Conservation (phyloP, 805 yeast species). For the Tetrapisispora fleetii region DNA sequence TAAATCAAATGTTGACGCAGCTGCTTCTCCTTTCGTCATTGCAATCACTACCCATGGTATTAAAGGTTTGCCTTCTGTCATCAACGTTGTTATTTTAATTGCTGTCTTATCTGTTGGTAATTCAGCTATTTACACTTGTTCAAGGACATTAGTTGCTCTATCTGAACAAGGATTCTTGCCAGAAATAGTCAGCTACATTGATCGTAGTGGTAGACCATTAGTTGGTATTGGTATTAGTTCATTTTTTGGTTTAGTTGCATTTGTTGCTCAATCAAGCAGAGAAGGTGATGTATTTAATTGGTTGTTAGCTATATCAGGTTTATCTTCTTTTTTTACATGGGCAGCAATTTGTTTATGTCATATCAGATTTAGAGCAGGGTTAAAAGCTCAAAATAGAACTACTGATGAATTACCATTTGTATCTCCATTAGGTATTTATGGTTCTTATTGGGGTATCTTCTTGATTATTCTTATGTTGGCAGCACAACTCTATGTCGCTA, state of each 20-base stretch:
- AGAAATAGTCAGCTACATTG: slow-evolving; percentile 46
- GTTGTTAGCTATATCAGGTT: slow-evolving; percentile 55
- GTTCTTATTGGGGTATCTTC: slow-evolving; percentile 52
- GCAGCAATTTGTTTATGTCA: slow-evolving; percentile 49
- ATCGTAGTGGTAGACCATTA: slow-evolving; percentile 59
- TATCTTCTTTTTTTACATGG: slow-evolving; percentile 57
- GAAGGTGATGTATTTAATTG: slow-evolving; percentile 51
- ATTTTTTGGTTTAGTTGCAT: slow-evolving; percentile 47
- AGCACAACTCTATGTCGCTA: slow-evolving; percentile 77
- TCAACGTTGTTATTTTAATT: slow-evolving; percentile 59
- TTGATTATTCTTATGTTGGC: slow-evolving; percentile 52
- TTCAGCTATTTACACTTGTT: slow-evolving; percentile 59
- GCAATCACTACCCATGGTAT: slow-evolving; percentile 59
- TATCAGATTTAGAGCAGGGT: slow-evolving; percentile 54
- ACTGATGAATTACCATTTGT: slow-evolving; percentile 57
- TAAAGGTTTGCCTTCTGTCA: slow-evolving; percentile 50
- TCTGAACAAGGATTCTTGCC: slow-evolving; percentile 60
- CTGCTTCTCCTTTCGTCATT: slow-evolving; percentile 72
- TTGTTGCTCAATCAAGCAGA: slow-evolving; percentile 44
- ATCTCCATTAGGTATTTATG: slow-evolving; percentile 58
- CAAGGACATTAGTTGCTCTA: slow-evolving; percentile 55
- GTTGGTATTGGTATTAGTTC: slow-evolving; percentile 44
- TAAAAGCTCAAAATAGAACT: slow-evolving; percentile 56
- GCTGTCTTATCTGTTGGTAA: slow-evolving; percentile 66
- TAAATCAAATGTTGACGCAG: slow-evolving; percentile 43